Conservation (phyloP, 345 rosid species). For the Durio zibethinus region DNA sequence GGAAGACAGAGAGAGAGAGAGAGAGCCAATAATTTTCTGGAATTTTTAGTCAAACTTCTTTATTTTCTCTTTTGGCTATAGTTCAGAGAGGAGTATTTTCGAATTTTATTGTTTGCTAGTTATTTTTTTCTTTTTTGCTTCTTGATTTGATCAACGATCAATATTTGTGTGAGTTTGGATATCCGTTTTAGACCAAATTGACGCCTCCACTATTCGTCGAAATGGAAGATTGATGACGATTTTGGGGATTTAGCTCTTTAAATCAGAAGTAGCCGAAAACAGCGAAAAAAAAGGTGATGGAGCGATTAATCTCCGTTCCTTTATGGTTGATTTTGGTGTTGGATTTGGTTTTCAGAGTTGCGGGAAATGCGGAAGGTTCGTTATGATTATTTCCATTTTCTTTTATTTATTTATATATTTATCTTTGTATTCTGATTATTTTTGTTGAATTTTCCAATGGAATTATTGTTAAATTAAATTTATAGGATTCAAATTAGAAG, state of each 20-base stretch:
- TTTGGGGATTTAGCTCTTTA: slow-evolving; percentile 2
- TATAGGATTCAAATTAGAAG: not conserved
- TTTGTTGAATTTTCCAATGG: not conserved
- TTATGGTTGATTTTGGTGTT: slow-evolving; percentile 44
- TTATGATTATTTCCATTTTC: not conserved
- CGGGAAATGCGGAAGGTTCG: slow-evolving; percentile 75
- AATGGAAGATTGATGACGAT: slow-evolving; percentile 1
- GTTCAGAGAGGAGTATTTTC: not conserved
- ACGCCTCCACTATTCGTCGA: not conserved
- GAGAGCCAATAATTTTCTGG: not conserved
- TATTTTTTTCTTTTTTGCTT: not conserved
- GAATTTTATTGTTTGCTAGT: not conserved
- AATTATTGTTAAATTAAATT: not conserved
- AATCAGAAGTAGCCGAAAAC: not conserved
- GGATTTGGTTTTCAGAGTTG: slow-evolving; percentile 41
- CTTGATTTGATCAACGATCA: not conserved
- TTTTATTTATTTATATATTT: not conserved
- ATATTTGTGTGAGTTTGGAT: not conserved
- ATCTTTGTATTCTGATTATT: not conserved
- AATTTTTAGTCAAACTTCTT: not conserved
- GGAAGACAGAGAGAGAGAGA: not conserved
- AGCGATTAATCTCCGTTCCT: slow-evolving; percentile 36
- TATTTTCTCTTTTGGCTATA: no score
- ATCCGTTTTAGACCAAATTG: not conserved
- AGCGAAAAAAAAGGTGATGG: slow-evolving; percentile 10